Evolutionary conservation across 768 basidiomycete genomes (phyloP).

Genomic region (Hydnomerulius pinastri): DNA sequence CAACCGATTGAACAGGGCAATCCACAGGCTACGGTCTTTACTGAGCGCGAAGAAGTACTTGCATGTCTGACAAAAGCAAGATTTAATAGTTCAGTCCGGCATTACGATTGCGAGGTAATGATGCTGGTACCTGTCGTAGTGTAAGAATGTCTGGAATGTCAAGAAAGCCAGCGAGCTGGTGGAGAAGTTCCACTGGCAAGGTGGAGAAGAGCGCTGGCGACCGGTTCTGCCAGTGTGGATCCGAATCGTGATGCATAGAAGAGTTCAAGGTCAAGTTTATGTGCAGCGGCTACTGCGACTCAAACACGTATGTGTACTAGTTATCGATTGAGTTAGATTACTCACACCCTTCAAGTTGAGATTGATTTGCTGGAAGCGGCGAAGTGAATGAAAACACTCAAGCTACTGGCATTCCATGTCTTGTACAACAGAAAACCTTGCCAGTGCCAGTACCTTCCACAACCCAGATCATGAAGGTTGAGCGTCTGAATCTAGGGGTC

Average conservation of each 20-base stretch:
- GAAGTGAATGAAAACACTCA: too few species aligned
- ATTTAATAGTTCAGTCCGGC: not conserved
- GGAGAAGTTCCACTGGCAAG: slow-evolving; percentile 22
- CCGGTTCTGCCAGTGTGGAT: not conserved
- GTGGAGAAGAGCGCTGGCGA: not conserved
- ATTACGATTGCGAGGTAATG: not conserved
- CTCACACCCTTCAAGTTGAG: too few species aligned
- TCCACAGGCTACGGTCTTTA: slow-evolving; percentile 20
- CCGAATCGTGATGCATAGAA: not conserved
- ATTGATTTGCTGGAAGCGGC: too few species aligned
- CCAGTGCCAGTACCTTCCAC: too few species aligned
- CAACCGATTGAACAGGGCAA: slow-evolving; percentile 11
- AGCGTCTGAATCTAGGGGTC: too few species aligned
- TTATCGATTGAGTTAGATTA: too few species aligned
- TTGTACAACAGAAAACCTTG: too few species aligned
- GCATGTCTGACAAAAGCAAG: slow-evolving; percentile 22
- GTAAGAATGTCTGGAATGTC: slow-evolving; percentile 18
- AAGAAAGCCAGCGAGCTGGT: slow-evolving; percentile 14
- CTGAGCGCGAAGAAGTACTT: slow-evolving; percentile 19
- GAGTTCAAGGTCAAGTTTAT: not conserved
- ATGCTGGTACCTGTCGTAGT: slow-evolving; percentile 14
- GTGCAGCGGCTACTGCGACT: too few species aligned
- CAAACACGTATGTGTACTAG: too few species aligned
- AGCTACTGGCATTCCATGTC: too few species aligned
- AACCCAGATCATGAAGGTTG: too few species aligned